phyloP scores from a whole-genome alignment of 257 asterid genomes.

The Scutellaria baicalensis region DNA sequence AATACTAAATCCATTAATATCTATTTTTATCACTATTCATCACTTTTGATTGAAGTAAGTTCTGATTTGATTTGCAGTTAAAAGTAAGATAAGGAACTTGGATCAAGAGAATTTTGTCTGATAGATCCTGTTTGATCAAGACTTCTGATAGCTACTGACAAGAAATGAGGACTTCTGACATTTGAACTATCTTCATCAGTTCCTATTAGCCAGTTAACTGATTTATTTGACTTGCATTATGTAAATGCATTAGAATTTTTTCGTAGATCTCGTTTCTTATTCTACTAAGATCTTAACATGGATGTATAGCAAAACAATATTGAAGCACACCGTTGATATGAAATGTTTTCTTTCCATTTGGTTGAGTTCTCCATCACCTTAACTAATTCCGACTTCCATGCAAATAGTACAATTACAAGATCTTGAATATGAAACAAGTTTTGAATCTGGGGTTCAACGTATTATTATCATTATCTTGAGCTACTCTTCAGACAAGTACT shows the following conservation, averaged over 20 bases:
- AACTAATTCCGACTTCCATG: too few relatives aligned
- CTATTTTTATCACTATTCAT: neutral
- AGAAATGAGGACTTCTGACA: constrained; percentile 6
- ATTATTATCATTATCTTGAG: too few relatives aligned
- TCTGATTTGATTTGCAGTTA: constrained; percentile 32
- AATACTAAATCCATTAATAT: neutral
- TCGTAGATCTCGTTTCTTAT: constrained; percentile 2
- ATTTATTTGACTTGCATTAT: constrained; percentile 13
- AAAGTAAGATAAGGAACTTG: constrained; percentile 25
- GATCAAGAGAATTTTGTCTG: constrained; percentile 14
- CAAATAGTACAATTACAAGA: too few relatives aligned
- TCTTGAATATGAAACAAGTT: too few relatives aligned
- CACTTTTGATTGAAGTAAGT: neutral
- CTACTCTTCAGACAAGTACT: constrained; percentile 27
- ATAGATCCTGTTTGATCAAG: constrained; percentile 2
- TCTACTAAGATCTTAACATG: neutral
- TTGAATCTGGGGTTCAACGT: too few relatives aligned
- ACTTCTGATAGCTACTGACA: constrained; percentile 22
- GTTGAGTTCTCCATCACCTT: too few relatives aligned
- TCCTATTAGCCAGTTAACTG: constrained; percentile 12
- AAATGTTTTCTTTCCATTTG: neutral
- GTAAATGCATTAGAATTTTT: constrained; percentile 17
- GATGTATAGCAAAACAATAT: constrained; percentile 10
- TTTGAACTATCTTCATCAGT: neutral
- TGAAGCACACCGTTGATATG: constrained; percentile 3